These are phyloP conservation scores for Nymphaea thermarum DNA, from an alignment of 164 flowering plant genomes.

Conservation along the genomic window DNA sequence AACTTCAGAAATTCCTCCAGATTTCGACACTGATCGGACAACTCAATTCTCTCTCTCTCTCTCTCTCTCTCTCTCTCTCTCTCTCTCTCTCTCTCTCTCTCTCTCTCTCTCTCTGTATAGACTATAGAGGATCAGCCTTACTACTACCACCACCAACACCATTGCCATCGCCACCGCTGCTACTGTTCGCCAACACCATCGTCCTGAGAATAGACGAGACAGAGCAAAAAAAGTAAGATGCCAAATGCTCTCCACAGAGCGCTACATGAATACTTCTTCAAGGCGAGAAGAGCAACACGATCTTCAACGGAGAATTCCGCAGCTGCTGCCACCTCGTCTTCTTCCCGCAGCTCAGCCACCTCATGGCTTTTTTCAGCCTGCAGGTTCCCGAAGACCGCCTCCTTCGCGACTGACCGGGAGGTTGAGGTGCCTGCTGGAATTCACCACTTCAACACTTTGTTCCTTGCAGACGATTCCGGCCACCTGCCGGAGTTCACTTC, in stretches of 20 bases:
- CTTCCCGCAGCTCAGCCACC: conserved; percentile 13
- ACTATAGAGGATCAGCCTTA: no score
- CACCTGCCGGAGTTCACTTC: conserved; percentile 59
- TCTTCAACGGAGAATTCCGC: not conserved
- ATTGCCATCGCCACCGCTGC: no score
- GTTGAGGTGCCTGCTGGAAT: not conserved
- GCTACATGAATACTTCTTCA: conserved; percentile 36
- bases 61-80: no score
- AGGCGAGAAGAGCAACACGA: conserved; percentile 30
- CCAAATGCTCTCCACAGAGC: conserved; percentile 31
- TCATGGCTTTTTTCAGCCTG: conserved; percentile 43
- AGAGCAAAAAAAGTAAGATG: conserved; percentile 9
- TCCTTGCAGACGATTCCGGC: conserved; percentile 39
- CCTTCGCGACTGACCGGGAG: conserved; percentile 25
- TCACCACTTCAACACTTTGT: conserved; percentile 17
- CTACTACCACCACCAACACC: no score
- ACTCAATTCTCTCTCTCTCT: no score
- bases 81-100: no score
- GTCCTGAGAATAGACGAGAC: not conserved
- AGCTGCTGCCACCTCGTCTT: conserved; percentile 3
- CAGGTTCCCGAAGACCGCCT: conserved; percentile 49
- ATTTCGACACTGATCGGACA: no score
- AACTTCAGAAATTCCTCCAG: no score
- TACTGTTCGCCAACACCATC: not conserved
- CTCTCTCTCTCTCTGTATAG: no score